Evolutionary conservation across 306 rosid species (phyloP), one percentile per base, ranked within the genome.

Genomic region (Sesbania bispinosa): DNA sequence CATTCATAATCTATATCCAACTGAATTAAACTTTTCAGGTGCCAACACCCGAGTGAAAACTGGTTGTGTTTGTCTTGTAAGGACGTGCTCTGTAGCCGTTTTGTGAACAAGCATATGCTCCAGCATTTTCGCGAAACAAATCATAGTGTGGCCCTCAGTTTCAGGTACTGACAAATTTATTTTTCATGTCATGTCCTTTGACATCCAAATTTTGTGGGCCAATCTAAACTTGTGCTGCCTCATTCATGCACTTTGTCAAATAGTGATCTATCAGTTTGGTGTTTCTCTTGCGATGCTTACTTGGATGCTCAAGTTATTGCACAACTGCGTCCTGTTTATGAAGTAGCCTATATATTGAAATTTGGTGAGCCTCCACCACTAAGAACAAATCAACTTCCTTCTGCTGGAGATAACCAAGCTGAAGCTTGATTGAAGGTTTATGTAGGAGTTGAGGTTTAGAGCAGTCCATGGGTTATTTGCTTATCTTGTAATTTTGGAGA

Each of bases 81-180:
- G 84, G 83, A 85, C 0, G 90, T 93, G 2, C 79, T 87, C 3
- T 90, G 98, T 61, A 81, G 98, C 84, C 90, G 96, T 42, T 90
- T 90, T 63, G 92, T 88, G 18, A 93, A 87, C 88, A 90, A 85
- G 77, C 98, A 90, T 78, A 88, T 93, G 97, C 96, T 88, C 27
- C 73, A 73, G 5, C 97, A 90, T 78, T 87, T 36, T 68, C 86
- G 26, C 32, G 24, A 48, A 20, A 39, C 86, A 6, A 69, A 72
- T 62, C 98, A 90, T 54, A 27, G 60, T 43, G 39, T 93, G 33
- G 89, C 96, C 0, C 97, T 90, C 76, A 89, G 95, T 80, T 88
- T 85, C 84, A 88, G 96, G 96, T 92, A 42, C 5, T 20, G 3
- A 18, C 30, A 1, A 2, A 2, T 58, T 7, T 3, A 6, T 3